These are phyloP conservation scores for Cyberlindnera xylosilytica DNA, from an alignment of 805 yeast genomes.

Conservation along the genomic window DNA sequence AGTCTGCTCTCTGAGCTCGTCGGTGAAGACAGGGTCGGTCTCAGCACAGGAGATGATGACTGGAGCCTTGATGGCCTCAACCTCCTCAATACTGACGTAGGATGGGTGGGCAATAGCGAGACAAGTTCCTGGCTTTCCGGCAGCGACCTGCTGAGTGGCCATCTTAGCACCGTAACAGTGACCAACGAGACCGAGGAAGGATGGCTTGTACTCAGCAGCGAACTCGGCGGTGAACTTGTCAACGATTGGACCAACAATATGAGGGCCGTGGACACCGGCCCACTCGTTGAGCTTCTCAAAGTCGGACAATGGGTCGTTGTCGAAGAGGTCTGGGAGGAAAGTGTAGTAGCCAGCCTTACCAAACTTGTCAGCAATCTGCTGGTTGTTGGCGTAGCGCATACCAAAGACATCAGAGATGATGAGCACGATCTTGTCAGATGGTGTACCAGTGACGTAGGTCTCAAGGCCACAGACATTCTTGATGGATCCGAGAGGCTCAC, in stretches of 20 bases:
- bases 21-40: constrained; percentile 57
- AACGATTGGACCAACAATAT: constrained; percentile 43
- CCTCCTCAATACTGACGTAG: constrained; percentile 58
- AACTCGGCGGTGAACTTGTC: constrained; percentile 39
- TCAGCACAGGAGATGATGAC: constrained; percentile 73
- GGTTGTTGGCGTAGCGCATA: constrained; percentile 47
- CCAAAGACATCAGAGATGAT: constrained; percentile 73
- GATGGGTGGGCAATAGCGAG: constrained; percentile 86
- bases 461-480: constrained; percentile 43
- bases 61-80: constrained; percentile 48
- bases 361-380: constrained; percentile 64
- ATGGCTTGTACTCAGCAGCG: constrained; percentile 37
- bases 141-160: constrained; percentile 47
- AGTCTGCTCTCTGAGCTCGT: constrained; percentile 58
- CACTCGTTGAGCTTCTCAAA: constrained; percentile 37
- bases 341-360: constrained; percentile 63
- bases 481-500: constrained; percentile 7
- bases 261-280: constrained; percentile 48
- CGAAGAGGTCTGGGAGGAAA: constrained; percentile 68
- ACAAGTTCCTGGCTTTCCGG: constrained; percentile 40
- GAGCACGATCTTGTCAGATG: constrained; percentile 47
- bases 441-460: constrained; percentile 45
- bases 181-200: constrained; percentile 58
- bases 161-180: constrained; percentile 83
- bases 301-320: constrained; percentile 38